phyloP scores from a whole-genome alignment of 805 yeast genomes.

The Lachancea sp. region DNA sequence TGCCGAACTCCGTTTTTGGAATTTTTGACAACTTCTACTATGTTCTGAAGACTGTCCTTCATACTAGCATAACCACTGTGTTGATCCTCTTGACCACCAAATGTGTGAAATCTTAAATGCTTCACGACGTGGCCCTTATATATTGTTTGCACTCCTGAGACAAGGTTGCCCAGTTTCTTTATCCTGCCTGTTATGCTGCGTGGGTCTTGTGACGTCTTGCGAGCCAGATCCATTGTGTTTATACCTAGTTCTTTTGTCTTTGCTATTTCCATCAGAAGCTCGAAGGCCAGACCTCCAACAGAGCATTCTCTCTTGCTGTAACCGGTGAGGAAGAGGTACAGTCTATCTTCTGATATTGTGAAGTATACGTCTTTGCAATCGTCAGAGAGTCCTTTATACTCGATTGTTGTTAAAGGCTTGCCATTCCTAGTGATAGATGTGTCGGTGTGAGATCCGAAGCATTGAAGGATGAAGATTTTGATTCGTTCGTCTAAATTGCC shows the following conservation, averaged over 20 bases:
- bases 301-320: slow-evolving; percentile 43
- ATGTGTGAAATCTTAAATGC: slow-evolving; percentile 46
- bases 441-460: slow-evolving; percentile 17
- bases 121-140: slow-evolving; percentile 48
- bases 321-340: slow-evolving; percentile 55
- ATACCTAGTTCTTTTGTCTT: slow-evolving; percentile 51
- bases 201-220: slow-evolving; percentile 59
- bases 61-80: slow-evolving; percentile 24
- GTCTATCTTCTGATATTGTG: slow-evolving; percentile 46
- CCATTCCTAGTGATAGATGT: slow-evolving; percentile 1
- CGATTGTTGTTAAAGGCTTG: neutral
- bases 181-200: slow-evolving; percentile 62
- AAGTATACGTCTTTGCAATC: slow-evolving; percentile 15
- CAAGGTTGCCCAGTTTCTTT: slow-evolving; percentile 46
- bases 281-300: slow-evolving; percentile 51
- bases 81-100: slow-evolving; percentile 24
- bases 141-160: slow-evolving; percentile 37
- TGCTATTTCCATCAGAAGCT: slow-evolving; percentile 54
- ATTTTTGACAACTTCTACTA: slow-evolving; percentile 45
- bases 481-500: slow-evolving; percentile 12
- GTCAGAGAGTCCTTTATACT: neutral
- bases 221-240: slow-evolving; percentile 50
- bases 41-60: slow-evolving; percentile 27
- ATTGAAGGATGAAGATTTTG: slow-evolving; percentile 19
- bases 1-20: slow-evolving; percentile 60